Evolutionary conservation across 306 rosid species (phyloP), one percentile per base, ranked within the genome.

Genomic region (Cucurbita pepo): DNA sequence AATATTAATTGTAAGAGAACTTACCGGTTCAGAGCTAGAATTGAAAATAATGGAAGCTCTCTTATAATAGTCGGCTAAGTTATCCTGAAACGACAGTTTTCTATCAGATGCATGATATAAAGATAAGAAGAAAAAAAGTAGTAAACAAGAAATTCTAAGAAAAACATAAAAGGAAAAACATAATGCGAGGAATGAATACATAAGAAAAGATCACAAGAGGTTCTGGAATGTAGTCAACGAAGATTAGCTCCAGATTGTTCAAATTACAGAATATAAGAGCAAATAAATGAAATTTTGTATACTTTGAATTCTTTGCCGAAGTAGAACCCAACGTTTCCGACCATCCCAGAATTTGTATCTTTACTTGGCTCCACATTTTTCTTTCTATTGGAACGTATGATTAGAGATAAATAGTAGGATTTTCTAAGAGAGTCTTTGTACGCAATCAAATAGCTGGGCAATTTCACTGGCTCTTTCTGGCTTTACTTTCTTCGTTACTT

Each of bases 21-120:
- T 88, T 80, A 92, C 97, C 14, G 75, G 81, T 75, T 59, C 79
- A 73, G 81, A 73, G 11, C 84, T 82, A 40, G 89, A 79, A 83
- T 79, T 70, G 78, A 92, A 92, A 81, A 92, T 82, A 18, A 78
- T 73, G 79, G 81, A 74, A 16, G 97, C 97, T 75, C 86, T 86
- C 80, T 78, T 81, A 85, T 84, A 92, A 60, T 74, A 79, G 40
- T 79, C 85, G 56, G 64, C 78, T 37, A 18, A 53, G 75, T 92
- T 90, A 78, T 92, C 95, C 97, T 92, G 95, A 78, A 84, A 67
- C 78, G 40, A 73, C 77, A 77, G 12, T 72, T 71, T 45, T 77
- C 57, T 58, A 60, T 82, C 47, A 77, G 79, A 70, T 52, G 43
- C 47, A 43, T 22, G 76, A 48, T 25, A 56, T 40, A 65, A 37